phyloP scores from a whole-genome alignment of 306 rosid genomes.

The Acacia melanoxylon region DNA sequence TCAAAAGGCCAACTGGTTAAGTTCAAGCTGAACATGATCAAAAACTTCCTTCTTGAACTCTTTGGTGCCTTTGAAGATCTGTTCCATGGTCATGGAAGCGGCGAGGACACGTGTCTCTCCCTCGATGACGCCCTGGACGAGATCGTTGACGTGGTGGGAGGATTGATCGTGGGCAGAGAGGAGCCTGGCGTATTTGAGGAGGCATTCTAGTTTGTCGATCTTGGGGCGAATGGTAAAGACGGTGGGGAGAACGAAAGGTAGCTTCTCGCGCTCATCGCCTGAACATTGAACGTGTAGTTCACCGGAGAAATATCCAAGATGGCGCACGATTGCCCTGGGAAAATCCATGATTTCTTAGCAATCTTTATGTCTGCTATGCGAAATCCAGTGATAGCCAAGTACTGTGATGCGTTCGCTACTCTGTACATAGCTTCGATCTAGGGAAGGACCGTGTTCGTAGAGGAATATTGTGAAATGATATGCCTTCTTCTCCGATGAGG shows the following conservation, averaged over 20 bases:
- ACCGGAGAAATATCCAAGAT: conserved; percentile 62
- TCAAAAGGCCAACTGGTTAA: conserved; percentile 63
- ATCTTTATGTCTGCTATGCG: conserved; percentile 43
- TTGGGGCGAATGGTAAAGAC: conserved; percentile 71
- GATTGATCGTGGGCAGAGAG: conserved; percentile 37
- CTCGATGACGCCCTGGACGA: conserved; percentile 60
- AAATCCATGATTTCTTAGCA: conserved; percentile 56
- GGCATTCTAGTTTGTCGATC: conserved; percentile 34
- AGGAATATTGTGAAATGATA: background rate
- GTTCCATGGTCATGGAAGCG: conserved; percentile 73
- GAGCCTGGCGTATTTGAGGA: conserved; percentile 58
- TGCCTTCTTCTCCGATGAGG: background rate
- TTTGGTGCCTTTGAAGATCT: conserved; percentile 43
- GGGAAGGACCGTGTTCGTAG: background rate
- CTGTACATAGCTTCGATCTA: background rate
- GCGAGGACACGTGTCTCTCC: conserved; percentile 76
- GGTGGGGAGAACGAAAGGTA: conserved; percentile 61
- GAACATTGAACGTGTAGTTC: conserved; percentile 70
- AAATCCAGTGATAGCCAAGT: conserved; percentile 27
- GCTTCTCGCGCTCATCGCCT: conserved; percentile 76
- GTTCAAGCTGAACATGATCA: conserved; percentile 58
- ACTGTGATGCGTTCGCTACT: conserved; percentile 24
- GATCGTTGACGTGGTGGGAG: conserved; percentile 55
- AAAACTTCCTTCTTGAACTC: conserved; percentile 62
- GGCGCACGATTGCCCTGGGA: conserved; percentile 40